These are phyloP conservation scores for Amborella trichopoda DNA, from an alignment of 164 flowering plant species.

Conservation along the genomic window DNA sequence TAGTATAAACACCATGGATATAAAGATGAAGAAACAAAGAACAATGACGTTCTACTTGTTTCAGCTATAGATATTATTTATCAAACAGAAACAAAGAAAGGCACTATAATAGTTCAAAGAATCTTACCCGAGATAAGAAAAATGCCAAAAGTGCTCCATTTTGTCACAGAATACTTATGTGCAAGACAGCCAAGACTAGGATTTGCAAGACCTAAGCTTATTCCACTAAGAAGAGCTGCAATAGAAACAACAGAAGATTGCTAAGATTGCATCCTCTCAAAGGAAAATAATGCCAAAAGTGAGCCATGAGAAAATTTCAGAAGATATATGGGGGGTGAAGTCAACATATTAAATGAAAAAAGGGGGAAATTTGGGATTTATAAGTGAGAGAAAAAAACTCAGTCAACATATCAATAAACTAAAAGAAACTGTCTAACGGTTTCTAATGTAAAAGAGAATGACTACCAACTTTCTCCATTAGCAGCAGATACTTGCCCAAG, in stretches of 20 bases:
- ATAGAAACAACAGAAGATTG: not conserved
- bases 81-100: not conserved
- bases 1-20: too few relatives aligned
- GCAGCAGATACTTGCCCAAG: too few relatives aligned
- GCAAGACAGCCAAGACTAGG: conserved; percentile 82
- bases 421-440: not conserved
- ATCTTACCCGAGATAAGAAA: conserved; percentile 72
- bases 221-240: conserved; percentile 83
- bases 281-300: not conserved
- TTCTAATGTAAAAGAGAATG: too few relatives aligned
- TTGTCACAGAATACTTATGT: conserved; percentile 54
- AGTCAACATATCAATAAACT: not conserved
- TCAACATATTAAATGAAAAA: not conserved
- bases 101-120: not conserved
- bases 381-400: not conserved
- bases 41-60: too few relatives aligned
- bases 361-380: not conserved
- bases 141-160: conserved; percentile 72
- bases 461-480: too few relatives aligned
- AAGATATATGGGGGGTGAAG: not conserved
- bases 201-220: conserved; percentile 60
- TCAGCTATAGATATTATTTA: too few relatives aligned
- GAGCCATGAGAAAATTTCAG: too few relatives aligned
- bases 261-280: not conserved
- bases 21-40: too few relatives aligned